A percentile compares a stretch with the other conserved stretches of the same genome.
Conservation (phyloP, 2,329 filamentous ascomycete species). For the Trichoderma atrobrunneum region DNA sequence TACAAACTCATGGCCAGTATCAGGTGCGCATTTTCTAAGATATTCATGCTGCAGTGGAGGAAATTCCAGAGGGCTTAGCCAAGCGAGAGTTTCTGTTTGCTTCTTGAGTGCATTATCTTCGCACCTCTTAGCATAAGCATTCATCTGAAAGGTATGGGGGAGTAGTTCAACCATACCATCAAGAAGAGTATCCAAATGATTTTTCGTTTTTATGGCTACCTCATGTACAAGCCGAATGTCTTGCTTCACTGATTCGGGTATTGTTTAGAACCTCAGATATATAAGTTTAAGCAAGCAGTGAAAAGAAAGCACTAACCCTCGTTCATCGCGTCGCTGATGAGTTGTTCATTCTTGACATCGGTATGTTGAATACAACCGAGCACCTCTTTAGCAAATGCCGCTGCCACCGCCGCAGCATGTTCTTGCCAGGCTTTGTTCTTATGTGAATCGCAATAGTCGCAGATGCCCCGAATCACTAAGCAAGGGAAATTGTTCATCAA, state of each 20-base stretch:
- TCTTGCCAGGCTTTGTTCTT: slow-evolving; percentile 13
- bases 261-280: too few species aligned
- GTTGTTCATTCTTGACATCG: background rate
- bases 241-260: too few species aligned
- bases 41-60: background rate
- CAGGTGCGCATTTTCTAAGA: background rate
- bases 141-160: too few species aligned
- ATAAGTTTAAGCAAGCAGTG: background rate
- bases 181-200: background rate
- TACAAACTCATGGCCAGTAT: background rate
- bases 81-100: background rate
- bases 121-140: too few species aligned
- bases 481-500: slow-evolving; percentile 15
- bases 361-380: background rate
- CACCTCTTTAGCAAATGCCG: background rate
- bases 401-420: background rate
- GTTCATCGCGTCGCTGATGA: background rate
- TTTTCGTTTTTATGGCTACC: too few species aligned
- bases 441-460: slow-evolving; percentile 18
- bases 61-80: background rate
- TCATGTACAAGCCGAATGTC: too few species aligned
- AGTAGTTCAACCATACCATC: background rate
- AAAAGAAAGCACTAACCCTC: background rate
- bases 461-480: slow-evolving; percentile 20
- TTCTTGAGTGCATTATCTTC: background rate